Evolutionary conservation across 192 early-diverging fungal species (phyloP).

Genomic region (Gorgonomyces haynaldii): DNA sequence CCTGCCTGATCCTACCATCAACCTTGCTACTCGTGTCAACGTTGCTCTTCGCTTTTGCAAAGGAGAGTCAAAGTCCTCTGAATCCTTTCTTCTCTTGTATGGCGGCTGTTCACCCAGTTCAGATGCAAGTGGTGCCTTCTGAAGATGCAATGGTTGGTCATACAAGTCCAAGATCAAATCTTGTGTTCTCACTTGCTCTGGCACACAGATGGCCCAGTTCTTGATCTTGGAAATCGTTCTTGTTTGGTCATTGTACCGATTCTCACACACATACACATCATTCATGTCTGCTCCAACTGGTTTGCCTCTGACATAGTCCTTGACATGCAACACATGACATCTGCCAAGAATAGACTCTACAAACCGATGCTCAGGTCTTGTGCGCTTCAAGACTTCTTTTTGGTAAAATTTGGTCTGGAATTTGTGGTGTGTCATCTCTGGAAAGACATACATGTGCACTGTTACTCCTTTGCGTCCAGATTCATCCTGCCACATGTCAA

Average conservation of each 20-base stretch:
- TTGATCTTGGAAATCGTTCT: slow-evolving; percentile 52
- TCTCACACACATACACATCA: slow-evolving; percentile 53
- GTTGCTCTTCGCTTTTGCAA: slow-evolving; percentile 4
- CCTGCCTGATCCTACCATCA: neutral
- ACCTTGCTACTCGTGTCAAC: neutral
- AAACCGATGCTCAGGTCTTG: slow-evolving; percentile 36
- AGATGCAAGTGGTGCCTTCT: neutral
- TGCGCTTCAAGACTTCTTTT: slow-evolving; percentile 58
- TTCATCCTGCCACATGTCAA: slow-evolving; percentile 34
- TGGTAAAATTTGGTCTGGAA: slow-evolving; percentile 44
- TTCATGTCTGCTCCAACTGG: slow-evolving; percentile 36
- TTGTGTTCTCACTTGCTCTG: slow-evolving; percentile 24
- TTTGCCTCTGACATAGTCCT: slow-evolving; percentile 43
- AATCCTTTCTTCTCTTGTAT: neutral
- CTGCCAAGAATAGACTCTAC: slow-evolving; percentile 44
- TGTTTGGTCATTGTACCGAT: slow-evolving; percentile 43
- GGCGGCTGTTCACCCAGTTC: neutral
- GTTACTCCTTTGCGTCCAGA: slow-evolving; percentile 33
- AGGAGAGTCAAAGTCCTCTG: neutral
- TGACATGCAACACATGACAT: slow-evolving; percentile 47
- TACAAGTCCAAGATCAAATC: slow-evolving; percentile 19
- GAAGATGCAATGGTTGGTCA: slow-evolving; percentile 10
- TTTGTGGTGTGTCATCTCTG: slow-evolving; percentile 54
- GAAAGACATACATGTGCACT: slow-evolving; percentile 51
- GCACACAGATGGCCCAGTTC: slow-evolving; percentile 45